Evolutionary conservation across 768 basidiomycete genomes (phyloP), one percentile per base, ranked within the genome.

Genomic region (Rhodotorula taiwanensis): DNA sequence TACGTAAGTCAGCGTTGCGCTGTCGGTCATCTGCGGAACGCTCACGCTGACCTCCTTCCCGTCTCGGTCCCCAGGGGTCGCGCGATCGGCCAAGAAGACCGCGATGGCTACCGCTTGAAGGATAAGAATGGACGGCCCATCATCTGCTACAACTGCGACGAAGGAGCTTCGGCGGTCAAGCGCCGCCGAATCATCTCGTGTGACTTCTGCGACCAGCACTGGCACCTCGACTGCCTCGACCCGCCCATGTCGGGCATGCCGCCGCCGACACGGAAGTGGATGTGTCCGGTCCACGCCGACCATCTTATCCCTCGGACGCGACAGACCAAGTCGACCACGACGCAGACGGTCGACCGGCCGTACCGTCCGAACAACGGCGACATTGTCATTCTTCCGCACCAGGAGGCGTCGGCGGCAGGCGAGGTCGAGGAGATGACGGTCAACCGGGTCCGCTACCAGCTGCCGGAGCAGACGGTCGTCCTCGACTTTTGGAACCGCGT

Each of bases 251-350:
- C 86, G 28, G 81, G 81, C 44, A 85, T 98, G 82, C 95, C 95
- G 5, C 81, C 86, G 18, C 83, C 86, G 61, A 84, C 83, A 69
- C 88, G 85, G 79, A 95, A 93, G 75, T 99, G 94, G 93, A 95
- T 94, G 92, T 99, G 95, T 76, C 95, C 95, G 13, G 90, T 94
- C 72, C 95, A 99, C 74, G 85, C 84, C n/a, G 92, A 70, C 21
- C 55, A 58, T 18, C 18, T 70, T 18, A 25, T 70, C 3, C 60
- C 62, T 43, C 50, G 64, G 43, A 64, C 62, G 39, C 66, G 66
- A 27, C n/a, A 45, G 5, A 42, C 55, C 2, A 57, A 64, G 51
- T n/a, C 34, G 13, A 43, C 81, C 6, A 71, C 74, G 21, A 81
- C 85, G 0, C 83, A 94, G 71, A 86, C 89, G 63, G 81, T 97